phyloP scores from a whole-genome alignment of 495 filamentous ascomycete genomes.

The Aspergillus asperescens region DNA sequence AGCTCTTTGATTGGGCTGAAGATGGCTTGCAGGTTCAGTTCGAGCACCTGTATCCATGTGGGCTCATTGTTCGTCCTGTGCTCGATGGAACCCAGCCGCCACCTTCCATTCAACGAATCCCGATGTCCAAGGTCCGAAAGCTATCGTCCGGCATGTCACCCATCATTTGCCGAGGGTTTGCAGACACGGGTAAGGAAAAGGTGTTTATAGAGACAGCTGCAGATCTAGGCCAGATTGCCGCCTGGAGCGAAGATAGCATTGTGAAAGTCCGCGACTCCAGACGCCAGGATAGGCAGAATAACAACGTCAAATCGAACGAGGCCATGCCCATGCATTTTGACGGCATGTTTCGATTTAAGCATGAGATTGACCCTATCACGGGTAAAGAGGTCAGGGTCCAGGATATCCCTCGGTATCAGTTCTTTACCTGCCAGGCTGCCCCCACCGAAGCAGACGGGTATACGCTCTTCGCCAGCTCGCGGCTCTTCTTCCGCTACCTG shows the following conservation, averaged over 20 bases:
- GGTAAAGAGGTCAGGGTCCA: slow-evolving; percentile 14
- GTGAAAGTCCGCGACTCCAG: slow-evolving; percentile 44
- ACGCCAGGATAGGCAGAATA: slow-evolving; percentile 29
- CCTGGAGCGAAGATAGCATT: slow-evolving; percentile 49
- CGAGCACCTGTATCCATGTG: slow-evolving; percentile 41
- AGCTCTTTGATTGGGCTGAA: slow-evolving; percentile 20
- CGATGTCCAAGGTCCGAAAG: slow-evolving; percentile 44
- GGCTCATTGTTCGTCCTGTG: slow-evolving; percentile 35
- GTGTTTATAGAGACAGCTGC: slow-evolving; percentile 39
- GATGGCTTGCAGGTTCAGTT: slow-evolving; percentile 34
- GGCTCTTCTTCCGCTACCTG: slow-evolving; percentile 46
- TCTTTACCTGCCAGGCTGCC: slow-evolving; percentile 46
- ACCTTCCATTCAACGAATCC: slow-evolving; percentile 32
- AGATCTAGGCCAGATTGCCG: slow-evolving; percentile 39
- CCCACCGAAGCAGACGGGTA: slow-evolving; percentile 43
- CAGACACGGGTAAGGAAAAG: slow-evolving; percentile 38
- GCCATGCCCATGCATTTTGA: slow-evolving; percentile 55
- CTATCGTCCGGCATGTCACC: slow-evolving; percentile 48
- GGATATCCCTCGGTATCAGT: slow-evolving; percentile 36
- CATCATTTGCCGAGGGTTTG: slow-evolving; percentile 49
- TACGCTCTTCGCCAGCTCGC: slow-evolving; percentile 49
- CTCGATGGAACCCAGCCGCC: neutral
- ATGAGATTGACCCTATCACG: slow-evolving; percentile 29
- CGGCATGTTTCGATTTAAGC: slow-evolving; percentile 48
- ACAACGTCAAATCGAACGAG: slow-evolving; percentile 48